Evolutionary conservation across 2,329 filamentous ascomycete species (phyloP), one percentile per base, ranked within the genome.

Genomic region (Thermoascus crustaceus): DNA sequence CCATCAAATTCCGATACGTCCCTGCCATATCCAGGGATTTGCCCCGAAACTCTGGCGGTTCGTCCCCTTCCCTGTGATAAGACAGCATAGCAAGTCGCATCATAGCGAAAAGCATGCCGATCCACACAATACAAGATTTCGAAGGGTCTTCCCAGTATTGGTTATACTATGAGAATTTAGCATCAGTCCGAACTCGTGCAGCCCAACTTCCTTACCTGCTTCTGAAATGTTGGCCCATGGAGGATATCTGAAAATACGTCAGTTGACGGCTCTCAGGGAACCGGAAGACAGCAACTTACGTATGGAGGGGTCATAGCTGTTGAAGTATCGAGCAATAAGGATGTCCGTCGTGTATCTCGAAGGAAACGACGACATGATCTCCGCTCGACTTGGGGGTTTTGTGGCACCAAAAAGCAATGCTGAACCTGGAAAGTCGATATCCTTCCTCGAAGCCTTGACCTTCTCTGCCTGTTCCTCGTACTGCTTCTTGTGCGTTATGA

Each of bases 291-390:
- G 31, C 24, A 29, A 79, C 76, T 48, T 52, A 69, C 66, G 72
- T 33, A 76, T 72, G 18, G 73, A 71, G 9, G 76, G 77, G 47
- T 80, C 77, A 46, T 76, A 78, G 18, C 83, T 89, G 55, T 89
- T 89, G 68, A 96, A 95, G 55, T 93, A 98, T 41, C 89, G 78
- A 42, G 81, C 80, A 42, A 94, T 82, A 11, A 96, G 70, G 16
- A 85, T 80, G 50, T 94, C 78, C n/a, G 91, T 82, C 16, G 79
- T 82, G 23, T 83, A 78, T 54, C 87, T 89, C 0, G 81, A 72
- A 2, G 91, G 91, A 26, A 96, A 73, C 32, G 82, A 78, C 18
- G 80, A 75, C 42, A 93, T 75, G 7, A 96, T 71, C 52, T 96
- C 89, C 11, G 74, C 66, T 49, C 85, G 82, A 25, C 79, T 79